These are phyloP conservation scores for Dioscorea zingiberensis DNA, from an alignment of 106 monocot species.

Conservation along the genomic window DNA sequence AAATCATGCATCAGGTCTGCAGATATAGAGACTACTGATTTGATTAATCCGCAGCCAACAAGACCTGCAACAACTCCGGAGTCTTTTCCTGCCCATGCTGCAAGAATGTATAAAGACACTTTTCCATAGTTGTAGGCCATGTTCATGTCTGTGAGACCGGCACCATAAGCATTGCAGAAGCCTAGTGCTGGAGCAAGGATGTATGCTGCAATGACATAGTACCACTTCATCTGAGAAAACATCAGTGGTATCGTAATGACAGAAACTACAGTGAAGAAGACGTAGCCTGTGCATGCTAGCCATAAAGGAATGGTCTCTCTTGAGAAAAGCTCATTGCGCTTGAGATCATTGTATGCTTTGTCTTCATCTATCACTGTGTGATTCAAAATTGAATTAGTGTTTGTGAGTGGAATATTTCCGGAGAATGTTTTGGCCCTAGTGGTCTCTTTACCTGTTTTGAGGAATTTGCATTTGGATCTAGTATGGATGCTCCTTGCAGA, in stretches of 20 bases:
- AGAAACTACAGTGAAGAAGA: constrained; percentile 34
- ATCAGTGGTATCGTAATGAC: constrained; percentile 60
- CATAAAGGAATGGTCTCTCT: constrained; percentile 65
- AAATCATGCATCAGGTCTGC: constrained; percentile 94
- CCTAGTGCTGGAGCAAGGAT: constrained; percentile 67
- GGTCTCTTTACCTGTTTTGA: constrained; percentile 36
- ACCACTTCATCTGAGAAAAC: constrained; percentile 79
- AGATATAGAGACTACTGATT: constrained; percentile 82
- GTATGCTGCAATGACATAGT: constrained; percentile 69
- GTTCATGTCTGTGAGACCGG: constrained; percentile 93
- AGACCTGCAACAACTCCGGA: constrained; percentile 74
- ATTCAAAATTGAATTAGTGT: neutral
- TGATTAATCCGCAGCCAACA: constrained; percentile 74
- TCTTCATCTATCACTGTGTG: constrained; percentile 21
- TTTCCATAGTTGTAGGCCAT: constrained; percentile 97
- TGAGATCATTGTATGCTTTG: constrained; percentile 30
- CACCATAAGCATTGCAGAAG: constrained; percentile 93
- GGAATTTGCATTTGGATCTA: constrained; percentile 22
- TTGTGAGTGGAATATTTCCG: neutral
- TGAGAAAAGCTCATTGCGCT: constrained; percentile 51
- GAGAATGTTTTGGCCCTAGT: neutral
- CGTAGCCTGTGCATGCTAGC: constrained; percentile 60
- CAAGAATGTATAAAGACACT: constrained; percentile 71
- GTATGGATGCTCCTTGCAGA: constrained; percentile 54
- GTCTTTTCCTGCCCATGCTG: constrained; percentile 68